Percentiles rank a stretch among this genome's conserved stretches.
These are phyloP conservation scores for Amanita polypyramis DNA, from an alignment of 768 basidiomycete species.

Conservation along the genomic window DNA sequence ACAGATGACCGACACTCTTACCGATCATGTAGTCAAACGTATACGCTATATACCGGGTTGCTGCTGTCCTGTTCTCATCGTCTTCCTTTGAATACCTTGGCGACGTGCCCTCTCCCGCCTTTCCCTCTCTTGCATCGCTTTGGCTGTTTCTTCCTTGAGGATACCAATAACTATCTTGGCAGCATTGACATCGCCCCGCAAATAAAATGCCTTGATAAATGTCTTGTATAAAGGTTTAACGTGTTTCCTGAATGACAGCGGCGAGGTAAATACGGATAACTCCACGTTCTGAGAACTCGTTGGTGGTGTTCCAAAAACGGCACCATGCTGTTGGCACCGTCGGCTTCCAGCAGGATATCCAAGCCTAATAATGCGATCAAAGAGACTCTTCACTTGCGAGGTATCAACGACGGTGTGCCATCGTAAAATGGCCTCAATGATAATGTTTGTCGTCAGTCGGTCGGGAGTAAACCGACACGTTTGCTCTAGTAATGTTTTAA, in stretches of 20 bases:
- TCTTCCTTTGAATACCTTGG: conserved; percentile 23
- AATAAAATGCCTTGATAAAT: conserved; percentile 58
- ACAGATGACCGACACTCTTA: neutral
- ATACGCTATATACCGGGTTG: neutral
- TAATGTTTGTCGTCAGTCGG: conserved; percentile 58
- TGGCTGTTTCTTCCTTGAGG: conserved; percentile 32
- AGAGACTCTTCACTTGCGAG: conserved; percentile 38
- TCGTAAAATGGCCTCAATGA: conserved; percentile 48
- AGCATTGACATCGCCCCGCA: conserved; percentile 40
- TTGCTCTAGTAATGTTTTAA: conserved; percentile 31
- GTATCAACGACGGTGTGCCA: conserved; percentile 37
- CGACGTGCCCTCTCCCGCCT: conserved; percentile 20
- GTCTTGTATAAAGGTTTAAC: conserved; percentile 62
- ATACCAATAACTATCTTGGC: conserved; percentile 46
- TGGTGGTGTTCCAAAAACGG: conserved; percentile 35
- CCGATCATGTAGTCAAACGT: neutral
- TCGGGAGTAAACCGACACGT: conserved; percentile 48
- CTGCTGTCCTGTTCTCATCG: neutral
- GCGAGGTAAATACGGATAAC: conserved; percentile 28
- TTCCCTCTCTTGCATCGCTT: conserved; percentile 20
- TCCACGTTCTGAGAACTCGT: conserved; percentile 12
- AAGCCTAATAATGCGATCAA: conserved; percentile 48
- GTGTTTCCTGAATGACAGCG: conserved; percentile 46
- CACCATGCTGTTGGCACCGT: conserved; percentile 19
- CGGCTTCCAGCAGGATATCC: conserved; percentile 42